phyloP scores from a whole-genome alignment of 306 rosid genomes.

The Cicer pinnatifidum region DNA sequence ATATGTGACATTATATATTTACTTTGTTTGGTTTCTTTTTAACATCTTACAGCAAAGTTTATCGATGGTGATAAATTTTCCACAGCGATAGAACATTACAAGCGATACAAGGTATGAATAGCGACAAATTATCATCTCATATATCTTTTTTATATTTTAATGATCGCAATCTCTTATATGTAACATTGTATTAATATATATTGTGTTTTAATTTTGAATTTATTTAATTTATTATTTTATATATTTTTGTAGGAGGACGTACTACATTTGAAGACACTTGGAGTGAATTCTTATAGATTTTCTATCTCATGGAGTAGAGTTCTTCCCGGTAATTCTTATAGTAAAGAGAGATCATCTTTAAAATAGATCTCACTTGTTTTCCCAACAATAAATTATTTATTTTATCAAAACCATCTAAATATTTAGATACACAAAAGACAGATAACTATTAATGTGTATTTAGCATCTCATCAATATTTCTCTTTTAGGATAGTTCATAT shows the following conservation, averaged over 20 bases:
- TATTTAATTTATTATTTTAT: neutral
- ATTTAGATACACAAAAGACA: too few relatives aligned
- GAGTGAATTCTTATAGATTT: slow-evolving; percentile 45
- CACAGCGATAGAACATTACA: slow-evolving; percentile 42
- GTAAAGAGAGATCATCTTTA: too few relatives aligned
- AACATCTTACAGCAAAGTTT: neutral
- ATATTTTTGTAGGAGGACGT: slow-evolving; percentile 44
- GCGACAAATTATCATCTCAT: neutral
- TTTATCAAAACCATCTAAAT: too few relatives aligned
- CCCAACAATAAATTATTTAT: too few relatives aligned
- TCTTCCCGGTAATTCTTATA: slow-evolving; percentile 33
- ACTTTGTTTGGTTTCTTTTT: neutral
- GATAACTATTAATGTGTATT: too few relatives aligned
- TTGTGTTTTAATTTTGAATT: neutral
- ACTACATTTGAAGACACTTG: slow-evolving; percentile 39
- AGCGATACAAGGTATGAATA: slow-evolving; percentile 42
- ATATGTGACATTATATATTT: neutral
- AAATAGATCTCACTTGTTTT: too few relatives aligned
- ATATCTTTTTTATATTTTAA: neutral
- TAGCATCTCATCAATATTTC: too few relatives aligned
- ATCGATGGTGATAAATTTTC: neutral
- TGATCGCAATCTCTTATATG: too few relatives aligned
- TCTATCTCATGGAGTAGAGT: slow-evolving; percentile 54
- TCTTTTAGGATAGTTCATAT: too few relatives aligned
- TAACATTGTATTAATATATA: too few relatives aligned